These are phyloP conservation scores for Magnaporthales sp. DNA, from an alignment of 2,329 filamentous ascomycete genomes.

Conservation along the genomic window DNA sequence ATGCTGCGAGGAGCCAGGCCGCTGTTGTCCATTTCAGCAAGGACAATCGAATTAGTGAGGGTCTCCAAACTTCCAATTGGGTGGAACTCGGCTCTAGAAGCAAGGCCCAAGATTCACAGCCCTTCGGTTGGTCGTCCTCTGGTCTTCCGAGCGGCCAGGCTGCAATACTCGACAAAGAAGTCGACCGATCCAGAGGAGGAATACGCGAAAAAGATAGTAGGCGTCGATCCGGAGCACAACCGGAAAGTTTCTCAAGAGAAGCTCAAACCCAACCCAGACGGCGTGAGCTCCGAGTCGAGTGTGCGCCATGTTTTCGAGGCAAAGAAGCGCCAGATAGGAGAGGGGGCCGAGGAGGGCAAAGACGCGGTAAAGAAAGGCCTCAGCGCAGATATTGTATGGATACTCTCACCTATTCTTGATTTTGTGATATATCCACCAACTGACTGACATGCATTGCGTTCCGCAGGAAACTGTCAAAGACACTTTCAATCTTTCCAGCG, in stretches of 20 bases:
- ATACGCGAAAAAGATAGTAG: not conserved
- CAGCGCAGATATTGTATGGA: constrained; percentile 44
- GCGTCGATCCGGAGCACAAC: constrained; percentile 46
- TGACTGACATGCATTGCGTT: not conserved
- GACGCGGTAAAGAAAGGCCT: constrained; percentile 25
- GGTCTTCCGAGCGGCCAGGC: not conserved
- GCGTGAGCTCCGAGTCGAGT: constrained; percentile 51
- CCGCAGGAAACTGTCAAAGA: constrained; percentile 55
- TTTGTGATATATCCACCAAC: not conserved
- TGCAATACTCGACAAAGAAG: constrained; percentile 1
- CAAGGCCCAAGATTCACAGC: not conserved
- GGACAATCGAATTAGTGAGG: not conserved
- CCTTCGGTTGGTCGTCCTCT: not conserved
- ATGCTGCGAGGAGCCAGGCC: constrained; percentile 5
- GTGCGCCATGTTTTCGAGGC: constrained; percentile 41
- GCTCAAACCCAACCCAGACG: constrained; percentile 49
- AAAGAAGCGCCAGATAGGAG: constrained; percentile 8
- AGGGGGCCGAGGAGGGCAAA: constrained; percentile 7
- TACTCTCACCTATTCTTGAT: constrained; percentile 7
- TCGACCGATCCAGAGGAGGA: not conserved
- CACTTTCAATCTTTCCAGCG: constrained; percentile 54
- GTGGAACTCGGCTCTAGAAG: not conserved
- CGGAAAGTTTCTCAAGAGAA: constrained; percentile 42
- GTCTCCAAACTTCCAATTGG: not conserved
- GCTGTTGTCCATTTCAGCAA: not conserved